Evolutionary conservation across 768 basidiomycete species (phyloP).

Genomic region (Mycena maculata): DNA sequence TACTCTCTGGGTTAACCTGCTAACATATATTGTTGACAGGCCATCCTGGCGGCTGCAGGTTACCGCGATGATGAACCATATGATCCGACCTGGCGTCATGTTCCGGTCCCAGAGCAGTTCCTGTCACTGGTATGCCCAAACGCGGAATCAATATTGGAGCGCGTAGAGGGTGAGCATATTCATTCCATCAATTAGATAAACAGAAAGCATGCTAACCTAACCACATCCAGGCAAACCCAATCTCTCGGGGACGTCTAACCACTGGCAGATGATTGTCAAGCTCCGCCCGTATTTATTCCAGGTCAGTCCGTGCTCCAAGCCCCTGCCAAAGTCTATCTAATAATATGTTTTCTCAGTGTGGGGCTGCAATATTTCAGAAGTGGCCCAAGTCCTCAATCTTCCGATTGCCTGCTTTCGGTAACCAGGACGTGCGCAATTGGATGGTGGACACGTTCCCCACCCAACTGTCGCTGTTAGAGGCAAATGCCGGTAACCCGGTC

Average conservation of each 20-base stretch:
- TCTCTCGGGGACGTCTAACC: neutral
- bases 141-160: too few relatives aligned
- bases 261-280: neutral
- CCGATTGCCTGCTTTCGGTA: slow-evolving; percentile 10
- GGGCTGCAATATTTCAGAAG: slow-evolving; percentile 38
- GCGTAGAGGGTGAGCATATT: too few relatives aligned
- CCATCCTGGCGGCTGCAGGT: too few relatives aligned
- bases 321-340: neutral
- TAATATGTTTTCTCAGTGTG: slow-evolving; percentile 28
- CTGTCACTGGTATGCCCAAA: too few relatives aligned
- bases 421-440: neutral
- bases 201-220: too few relatives aligned
- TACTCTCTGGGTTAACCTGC: too few relatives aligned
- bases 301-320: neutral
- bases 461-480: neutral
- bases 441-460: neutral
- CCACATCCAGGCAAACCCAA: neutral
- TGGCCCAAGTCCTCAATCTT: slow-evolving; percentile 41
- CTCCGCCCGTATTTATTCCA: slow-evolving; percentile 10
- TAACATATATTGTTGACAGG: too few relatives aligned
- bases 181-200: too few relatives aligned
- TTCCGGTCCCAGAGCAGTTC: too few relatives aligned
- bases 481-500: neutral
- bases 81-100: too few relatives aligned
- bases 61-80: too few relatives aligned